These are phyloP conservation scores for Eucalyptus marginata DNA, from an alignment of 345 rosid genomes.

Conservation along the genomic window DNA sequence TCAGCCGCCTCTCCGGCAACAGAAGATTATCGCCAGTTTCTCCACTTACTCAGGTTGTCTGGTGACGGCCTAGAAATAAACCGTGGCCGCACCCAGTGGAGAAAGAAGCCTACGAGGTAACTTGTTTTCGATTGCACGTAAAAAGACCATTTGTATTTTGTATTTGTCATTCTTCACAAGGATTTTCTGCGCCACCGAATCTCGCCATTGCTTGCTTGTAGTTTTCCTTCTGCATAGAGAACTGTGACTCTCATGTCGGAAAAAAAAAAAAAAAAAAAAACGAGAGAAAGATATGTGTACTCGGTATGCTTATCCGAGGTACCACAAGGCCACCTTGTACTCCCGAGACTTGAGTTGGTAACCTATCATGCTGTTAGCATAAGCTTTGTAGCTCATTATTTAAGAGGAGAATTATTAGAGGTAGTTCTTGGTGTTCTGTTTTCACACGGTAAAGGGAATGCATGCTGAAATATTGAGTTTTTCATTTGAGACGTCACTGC, in stretches of 20 bases:
- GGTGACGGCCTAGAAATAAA: slow-evolving; percentile 72
- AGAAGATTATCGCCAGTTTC: slow-evolving; percentile 23
- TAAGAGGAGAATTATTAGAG: neutral
- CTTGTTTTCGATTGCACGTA: neutral
- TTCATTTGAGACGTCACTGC: neutral
- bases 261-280: neutral
- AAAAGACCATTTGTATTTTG: neutral
- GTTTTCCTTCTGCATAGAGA: neutral
- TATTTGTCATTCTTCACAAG: neutral
- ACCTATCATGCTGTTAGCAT: neutral
- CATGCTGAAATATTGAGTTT: neutral
- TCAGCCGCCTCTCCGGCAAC: slow-evolving; percentile 14
- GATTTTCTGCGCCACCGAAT: neutral
- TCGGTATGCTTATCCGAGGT: neutral
- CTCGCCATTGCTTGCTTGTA: neutral
- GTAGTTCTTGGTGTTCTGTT: neutral
- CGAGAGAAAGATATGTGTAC: neutral
- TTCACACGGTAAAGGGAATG: neutral
- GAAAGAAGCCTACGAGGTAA: slow-evolving; percentile 49
- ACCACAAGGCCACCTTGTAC: neutral
- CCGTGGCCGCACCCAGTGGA: slow-evolving; percentile 80
- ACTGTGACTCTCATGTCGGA: neutral
- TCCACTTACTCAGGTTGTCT: slow-evolving; percentile 72
- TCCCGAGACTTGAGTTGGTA: neutral
- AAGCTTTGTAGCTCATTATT: neutral